A percentile compares a stretch with the other conserved stretches of the same genome.
These are phyloP conservation scores for Eucalyptus decipiens DNA, from an alignment of 345 rosid genomes.

Conservation along the genomic window DNA sequence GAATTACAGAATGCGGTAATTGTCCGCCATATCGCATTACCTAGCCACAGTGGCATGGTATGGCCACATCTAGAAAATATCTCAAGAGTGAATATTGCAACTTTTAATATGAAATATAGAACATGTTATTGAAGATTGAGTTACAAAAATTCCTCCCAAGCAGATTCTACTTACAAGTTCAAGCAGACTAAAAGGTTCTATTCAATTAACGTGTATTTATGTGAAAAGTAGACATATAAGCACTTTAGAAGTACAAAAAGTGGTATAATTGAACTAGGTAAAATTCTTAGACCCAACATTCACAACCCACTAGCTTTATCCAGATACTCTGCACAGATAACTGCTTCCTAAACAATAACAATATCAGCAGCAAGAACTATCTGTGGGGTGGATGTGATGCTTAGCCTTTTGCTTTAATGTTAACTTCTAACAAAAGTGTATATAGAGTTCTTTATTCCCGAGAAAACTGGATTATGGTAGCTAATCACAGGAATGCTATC, in stretches of 20 bases:
- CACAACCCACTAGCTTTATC: background rate
- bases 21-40: background rate
- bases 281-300: background rate
- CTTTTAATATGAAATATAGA: background rate
- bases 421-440: background rate
- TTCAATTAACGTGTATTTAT: background rate
- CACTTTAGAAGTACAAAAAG: background rate
- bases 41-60: background rate
- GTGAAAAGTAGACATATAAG: background rate
- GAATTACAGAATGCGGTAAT: background rate
- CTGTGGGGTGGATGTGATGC: background rate
- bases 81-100: background rate
- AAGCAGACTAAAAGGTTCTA: background rate
- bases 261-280: background rate
- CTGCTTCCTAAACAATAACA: background rate
- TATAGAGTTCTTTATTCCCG: background rate
- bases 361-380: background rate
- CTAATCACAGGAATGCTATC: background rate
- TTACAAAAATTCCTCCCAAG: background rate
- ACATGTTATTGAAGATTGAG: background rate
- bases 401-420: background rate
- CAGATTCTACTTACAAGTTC: background rate
- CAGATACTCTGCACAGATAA: background rate
- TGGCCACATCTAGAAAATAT: background rate
- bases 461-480: background rate